Evolutionary conservation across 495 filamentous ascomycete genomes (phyloP).

Genomic region (Aspergillus nanangensis): DNA sequence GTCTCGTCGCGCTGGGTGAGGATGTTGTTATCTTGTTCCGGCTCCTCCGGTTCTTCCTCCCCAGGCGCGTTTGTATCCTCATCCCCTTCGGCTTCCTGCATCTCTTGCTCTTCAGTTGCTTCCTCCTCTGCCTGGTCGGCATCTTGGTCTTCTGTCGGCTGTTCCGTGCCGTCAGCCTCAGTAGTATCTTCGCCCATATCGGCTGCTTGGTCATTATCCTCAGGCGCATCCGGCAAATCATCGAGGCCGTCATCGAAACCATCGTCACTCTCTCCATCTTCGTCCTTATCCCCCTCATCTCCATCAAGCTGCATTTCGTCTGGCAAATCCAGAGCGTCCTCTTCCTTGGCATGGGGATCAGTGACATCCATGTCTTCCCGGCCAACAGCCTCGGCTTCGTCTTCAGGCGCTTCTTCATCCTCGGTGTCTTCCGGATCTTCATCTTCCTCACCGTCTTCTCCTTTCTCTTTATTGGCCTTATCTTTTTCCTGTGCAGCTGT

Average conservation of each 20-base stretch:
- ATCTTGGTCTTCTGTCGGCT: conserved; percentile 25
- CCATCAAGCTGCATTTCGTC: conserved; percentile 69
- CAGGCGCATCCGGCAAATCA: conserved; percentile 60
- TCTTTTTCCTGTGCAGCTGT: conserved; percentile 56
- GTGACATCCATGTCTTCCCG: conserved; percentile 58
- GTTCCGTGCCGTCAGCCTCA: conserved; percentile 27
- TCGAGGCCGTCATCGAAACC: conserved; percentile 63
- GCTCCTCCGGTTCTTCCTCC: conserved; percentile 50
- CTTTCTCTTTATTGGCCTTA: conserved; percentile 43
- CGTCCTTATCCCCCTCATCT: conserved; percentile 57
- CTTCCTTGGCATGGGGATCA: conserved; percentile 71
- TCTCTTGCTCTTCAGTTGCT: conserved; percentile 32
- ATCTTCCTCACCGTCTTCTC: conserved; percentile 42
- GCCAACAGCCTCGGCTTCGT: conserved; percentile 58
- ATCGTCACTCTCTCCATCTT: conserved; percentile 61
- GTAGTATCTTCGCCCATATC: conserved; percentile 25
- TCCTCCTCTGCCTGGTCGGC: conserved; percentile 37
- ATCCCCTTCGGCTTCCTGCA: conserved; percentile 24
- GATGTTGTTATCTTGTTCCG: conserved; percentile 41
- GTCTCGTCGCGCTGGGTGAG: conserved; percentile 39
- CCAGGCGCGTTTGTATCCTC: conserved; percentile 35
- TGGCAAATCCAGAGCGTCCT: conserved; percentile 59
- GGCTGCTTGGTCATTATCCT: conserved; percentile 30
- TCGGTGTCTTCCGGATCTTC: conserved; percentile 55
- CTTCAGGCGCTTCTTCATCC: conserved; percentile 51